Evolutionary conservation across 2,329 filamentous ascomycete species (phyloP), one percentile per base, ranked within the genome.

Genomic region (Hymenoscyphus occultus): DNA sequence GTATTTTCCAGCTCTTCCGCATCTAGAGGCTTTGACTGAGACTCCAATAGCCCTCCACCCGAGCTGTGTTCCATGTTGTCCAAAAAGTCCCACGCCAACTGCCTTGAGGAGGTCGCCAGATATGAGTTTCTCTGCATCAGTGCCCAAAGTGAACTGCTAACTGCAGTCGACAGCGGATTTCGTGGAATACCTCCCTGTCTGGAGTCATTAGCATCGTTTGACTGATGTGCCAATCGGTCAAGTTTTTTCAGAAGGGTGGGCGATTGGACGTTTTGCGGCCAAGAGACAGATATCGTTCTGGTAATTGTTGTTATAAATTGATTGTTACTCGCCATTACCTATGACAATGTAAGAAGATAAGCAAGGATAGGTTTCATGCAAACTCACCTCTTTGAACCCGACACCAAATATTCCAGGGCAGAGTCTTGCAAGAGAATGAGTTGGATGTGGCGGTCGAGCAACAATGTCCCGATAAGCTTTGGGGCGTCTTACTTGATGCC

Each of bases 351-450:
- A 32, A 60, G 63, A 22, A 28, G n/a, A 28, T 5, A 13, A 13
- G 48, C 7, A 45, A n/a, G 14, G 14, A 63, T 35, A 14, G 40
- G 31, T 60, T 42, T 9, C 12, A 19, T 39, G n/a, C 2, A 45
- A 5, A 13, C 51, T n/a, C 68, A 73, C 73, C 61, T 73, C 64
- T 63, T 68, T 69, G 48, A 73, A 74, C 0, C 69, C 72, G 5
- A 72, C 71, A 65, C 67, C 70, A 65, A 74, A 75, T 13, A 73
- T 62, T 9, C 60, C 59, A 1, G 73, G 73, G 14, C 67, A 65
- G 14, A 72, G 60, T 9, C 31, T 62, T n/a, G 68, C 69, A 31
- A 73, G 61, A 14, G 67, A 61, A 19, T 57, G 58, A 39, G 42
- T 59, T 0, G 64, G 67, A 3, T 42, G 60, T 31, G 62, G 59